Evolutionary conservation across 164 flowering plant species (phyloP), one percentile per base, ranked within the genome.

Genomic region (Nymphaea thermarum): DNA sequence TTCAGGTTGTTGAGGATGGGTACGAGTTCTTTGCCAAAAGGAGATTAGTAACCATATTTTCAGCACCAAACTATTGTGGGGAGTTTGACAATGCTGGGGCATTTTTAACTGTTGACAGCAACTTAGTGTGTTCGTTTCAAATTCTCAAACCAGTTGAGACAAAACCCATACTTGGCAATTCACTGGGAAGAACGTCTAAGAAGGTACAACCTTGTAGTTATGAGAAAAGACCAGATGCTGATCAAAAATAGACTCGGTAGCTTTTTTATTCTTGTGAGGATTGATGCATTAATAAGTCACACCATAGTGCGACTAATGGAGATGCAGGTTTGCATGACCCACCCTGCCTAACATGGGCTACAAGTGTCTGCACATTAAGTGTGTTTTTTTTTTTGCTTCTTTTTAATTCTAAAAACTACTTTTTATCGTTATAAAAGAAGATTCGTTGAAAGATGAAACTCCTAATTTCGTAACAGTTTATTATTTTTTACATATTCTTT

Each of bases 1-100:
- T 67, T 66, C 72, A 82, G 84, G 86, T 83, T 18, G 84, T 83
- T 55, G 86, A 83, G 78, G 86, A 83, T 74, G 86, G 86, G 16
- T 83, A 83, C 66, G 84, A 83, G 57, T 83, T 83, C 62, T 83
- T 83, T 74, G 86, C 83, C 1, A 75, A 75, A 64, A 67, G 86
- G 45, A 73, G 79, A 74, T 74, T 83, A 18, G 84, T 83, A 2
- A 83, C 86, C 42, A 77, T 83, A 72, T 83, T 83, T 72, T 83
- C 86, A 15, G 86, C 86, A 25, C 86, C 86, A 64, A 81, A 83
- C 67, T 83, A 83, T 69, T 80, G 86, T 44, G 86, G 84, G 12
- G 82, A 79, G 66, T 83, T 83, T 64, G 86, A 83, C 67, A 83
- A 83, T 73, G 86, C 79, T 18, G 86, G 84, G 66, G 86, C 84